A percentile compares a stretch with the other conserved stretches of the same genome.
These are phyloP conservation scores for Castanea crenata DNA, from an alignment of 306 rosid species.

Conservation along the genomic window DNA sequence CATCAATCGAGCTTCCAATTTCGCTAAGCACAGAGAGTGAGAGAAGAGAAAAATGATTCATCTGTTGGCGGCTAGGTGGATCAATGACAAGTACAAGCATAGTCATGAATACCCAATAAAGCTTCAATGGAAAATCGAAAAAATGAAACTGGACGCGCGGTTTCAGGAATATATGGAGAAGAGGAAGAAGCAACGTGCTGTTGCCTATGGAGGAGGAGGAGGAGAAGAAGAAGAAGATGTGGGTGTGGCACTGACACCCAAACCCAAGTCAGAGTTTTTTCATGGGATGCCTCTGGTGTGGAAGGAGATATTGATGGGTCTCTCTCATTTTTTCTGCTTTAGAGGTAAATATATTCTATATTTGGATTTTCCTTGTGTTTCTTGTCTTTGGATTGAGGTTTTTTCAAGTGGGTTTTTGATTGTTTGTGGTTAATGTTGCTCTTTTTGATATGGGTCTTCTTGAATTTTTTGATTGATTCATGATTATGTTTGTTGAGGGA, in stretches of 20 bases:
- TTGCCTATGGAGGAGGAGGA: too few species aligned
- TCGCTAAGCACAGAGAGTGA: too few species aligned
- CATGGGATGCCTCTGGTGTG: not conserved
- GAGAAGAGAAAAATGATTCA: too few species aligned
- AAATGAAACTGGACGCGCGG: too few species aligned
- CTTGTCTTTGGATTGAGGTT: not conserved
- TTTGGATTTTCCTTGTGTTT: not conserved
- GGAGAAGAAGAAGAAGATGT: not conserved
- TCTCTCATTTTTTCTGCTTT: slow-evolving; percentile 33
- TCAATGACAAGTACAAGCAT: too few species aligned
- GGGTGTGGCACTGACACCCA: not conserved
- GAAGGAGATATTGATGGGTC: slow-evolving; percentile 14
- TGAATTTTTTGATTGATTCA: not conserved
- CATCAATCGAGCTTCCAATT: too few species aligned
- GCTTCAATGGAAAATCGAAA: too few species aligned
- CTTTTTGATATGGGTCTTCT: not conserved
- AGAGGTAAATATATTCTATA: slow-evolving; percentile 26
- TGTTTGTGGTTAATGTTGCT: not conserved
- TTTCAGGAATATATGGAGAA: too few species aligned
- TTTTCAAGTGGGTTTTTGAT: slow-evolving; percentile 7
- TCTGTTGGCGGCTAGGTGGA: too few species aligned
- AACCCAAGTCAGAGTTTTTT: slow-evolving; percentile 1
- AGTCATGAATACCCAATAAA: too few species aligned
- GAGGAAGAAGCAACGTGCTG: too few species aligned
- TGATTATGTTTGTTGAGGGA: not conserved